Evolutionary conservation across 306 rosid species (phyloP).

Genomic region (Nissolia schottii): DNA sequence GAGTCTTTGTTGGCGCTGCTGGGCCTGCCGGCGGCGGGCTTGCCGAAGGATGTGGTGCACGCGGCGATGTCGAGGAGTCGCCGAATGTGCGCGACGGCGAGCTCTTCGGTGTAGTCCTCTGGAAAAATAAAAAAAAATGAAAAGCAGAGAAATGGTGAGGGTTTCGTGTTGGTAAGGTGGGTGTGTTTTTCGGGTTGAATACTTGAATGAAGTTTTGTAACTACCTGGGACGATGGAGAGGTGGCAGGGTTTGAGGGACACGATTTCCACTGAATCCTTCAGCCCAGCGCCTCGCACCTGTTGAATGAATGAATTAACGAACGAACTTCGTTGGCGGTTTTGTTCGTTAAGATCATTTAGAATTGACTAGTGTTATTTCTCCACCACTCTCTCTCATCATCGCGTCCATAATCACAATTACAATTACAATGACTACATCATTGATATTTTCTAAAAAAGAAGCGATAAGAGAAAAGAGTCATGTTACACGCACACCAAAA

Average conservation of each 20-base stretch:
- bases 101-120: conserved; percentile 84
- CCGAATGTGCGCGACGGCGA: conserved; percentile 67
- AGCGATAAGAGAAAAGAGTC: too few species aligned
- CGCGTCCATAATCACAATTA: too few species aligned
- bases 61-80: conserved; percentile 80
- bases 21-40: conserved; percentile 26
- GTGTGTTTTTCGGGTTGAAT: too few species aligned
- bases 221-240: conserved; percentile 72
- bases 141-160: neutral
- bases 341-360: neutral
- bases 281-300: conserved; percentile 75
- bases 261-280: conserved; percentile 75
- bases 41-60: conserved; percentile 70
- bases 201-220: neutral
- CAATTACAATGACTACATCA: too few species aligned
- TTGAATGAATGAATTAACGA: neutral
- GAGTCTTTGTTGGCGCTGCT: conserved; percentile 29
- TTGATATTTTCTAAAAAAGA: too few species aligned
- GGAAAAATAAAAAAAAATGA: neutral
- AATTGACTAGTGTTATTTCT: too few species aligned
- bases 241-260: conserved; percentile 79
- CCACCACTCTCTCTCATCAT: too few species aligned
- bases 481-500: too few species aligned
- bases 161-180: neutral
- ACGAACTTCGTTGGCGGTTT: neutral